Evolutionary conservation across 177 flowering plant genomes (phyloP), one percentile per base, ranked within the genome.

Genomic region (Vitis hybrid): DNA sequence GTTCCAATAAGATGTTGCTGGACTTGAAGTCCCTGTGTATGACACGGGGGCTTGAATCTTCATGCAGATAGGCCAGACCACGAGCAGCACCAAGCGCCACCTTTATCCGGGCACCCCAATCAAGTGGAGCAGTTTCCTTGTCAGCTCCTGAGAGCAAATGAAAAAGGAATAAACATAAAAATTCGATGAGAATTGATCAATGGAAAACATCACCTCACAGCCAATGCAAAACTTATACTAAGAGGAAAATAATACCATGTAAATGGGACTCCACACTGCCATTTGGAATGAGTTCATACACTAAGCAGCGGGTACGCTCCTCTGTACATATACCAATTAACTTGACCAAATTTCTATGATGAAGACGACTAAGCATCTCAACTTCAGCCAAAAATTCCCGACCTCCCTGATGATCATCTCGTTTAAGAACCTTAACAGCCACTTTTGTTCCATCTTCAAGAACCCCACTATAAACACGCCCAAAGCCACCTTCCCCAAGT

Each of bases 401-500:
- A 50, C 84, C 88, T 68, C 99, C 93, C 59, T 94, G 97, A 39
- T 87, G 95, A 72, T 94, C 94, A 70, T 85, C 93, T 80, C 97
- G 82, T 80, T 92, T 94, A 22, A 93, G 80, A 77, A 93, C 87
- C 83, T 94, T 94, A 60, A 91, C 89, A 19, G 98, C 99, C 45
- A 91, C 91, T 49, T 85, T 70, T 29, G 86, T 88, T 66, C 90
- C 93, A 78, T 94, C 94, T 53, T 93, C 97, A 65, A 94, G 86
- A 63, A 80, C 71, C 26, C 98, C 98, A 67, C 87, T 85, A 64
- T 93, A 91, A 52, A 94, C 99, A 77, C 79, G 88, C 50, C 99
- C 99, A 81, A 94, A 94, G 10, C 99, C 99, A 70, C 99, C 98
- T 82, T 94, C 99, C 19, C 99, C 99, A 49, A 94, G 81, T 77